Evolutionary conservation across 108 stramenopile species (phyloP).

Genomic region (Fistulifera solaris): DNA sequence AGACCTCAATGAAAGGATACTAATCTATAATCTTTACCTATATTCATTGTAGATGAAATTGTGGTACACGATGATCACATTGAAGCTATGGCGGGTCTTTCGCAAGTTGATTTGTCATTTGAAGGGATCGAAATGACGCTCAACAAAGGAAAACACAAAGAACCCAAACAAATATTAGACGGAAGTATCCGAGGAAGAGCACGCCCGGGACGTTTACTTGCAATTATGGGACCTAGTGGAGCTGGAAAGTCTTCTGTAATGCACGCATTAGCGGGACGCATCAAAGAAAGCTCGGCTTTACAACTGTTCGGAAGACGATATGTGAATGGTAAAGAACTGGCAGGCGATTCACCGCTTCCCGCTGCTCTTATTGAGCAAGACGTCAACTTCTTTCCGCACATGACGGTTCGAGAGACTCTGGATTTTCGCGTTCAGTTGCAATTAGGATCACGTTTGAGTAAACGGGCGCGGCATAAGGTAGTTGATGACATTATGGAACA

Average conservation of each 20-base stretch:
- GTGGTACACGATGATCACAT: background rate
- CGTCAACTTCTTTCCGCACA: slow-evolving; percentile 77
- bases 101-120: slow-evolving; percentile 48
- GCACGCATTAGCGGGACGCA: slow-evolving; percentile 74
- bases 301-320: slow-evolving; percentile 50
- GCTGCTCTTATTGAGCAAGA: slow-evolving; percentile 74
- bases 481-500: slow-evolving; percentile 58
- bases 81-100: slow-evolving; percentile 1
- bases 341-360: slow-evolving; percentile 58
- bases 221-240: slow-evolving; percentile 14
- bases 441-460: slow-evolving; percentile 49
- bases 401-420: slow-evolving; percentile 82
- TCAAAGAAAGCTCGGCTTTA: slow-evolving; percentile 54
- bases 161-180: slow-evolving; percentile 49
- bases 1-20: too few relatives aligned
- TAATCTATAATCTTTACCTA: too few relatives aligned
- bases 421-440: slow-evolving; percentile 73
- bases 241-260: slow-evolving; percentile 35
- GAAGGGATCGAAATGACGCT: slow-evolving; percentile 51
- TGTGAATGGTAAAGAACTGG: slow-evolving; percentile 44
- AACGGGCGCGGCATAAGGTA: slow-evolving; percentile 42
- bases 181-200: slow-evolving; percentile 66
- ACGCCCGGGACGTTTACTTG: slow-evolving; percentile 39
- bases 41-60: slow-evolving; percentile 5
- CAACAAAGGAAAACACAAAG: slow-evolving; percentile 13